Evolutionary conservation across 2,329 filamentous ascomycete species (phyloP).

Genomic region (Fusarium sp.): DNA sequence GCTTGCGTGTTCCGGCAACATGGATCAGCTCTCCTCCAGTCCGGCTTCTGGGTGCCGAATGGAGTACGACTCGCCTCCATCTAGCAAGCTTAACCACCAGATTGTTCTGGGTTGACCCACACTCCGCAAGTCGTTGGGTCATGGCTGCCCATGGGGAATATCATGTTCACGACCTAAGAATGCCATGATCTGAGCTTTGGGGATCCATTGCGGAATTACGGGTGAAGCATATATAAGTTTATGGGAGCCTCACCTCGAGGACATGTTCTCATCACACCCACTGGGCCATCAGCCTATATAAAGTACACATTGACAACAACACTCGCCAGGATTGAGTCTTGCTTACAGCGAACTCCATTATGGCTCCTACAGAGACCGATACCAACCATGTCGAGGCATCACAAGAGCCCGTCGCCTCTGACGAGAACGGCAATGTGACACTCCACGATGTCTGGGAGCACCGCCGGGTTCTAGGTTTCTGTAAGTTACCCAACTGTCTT

Average conservation of each 20-base stretch:
- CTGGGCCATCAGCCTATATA: neutral
- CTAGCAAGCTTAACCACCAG: neutral
- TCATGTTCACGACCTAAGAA: neutral
- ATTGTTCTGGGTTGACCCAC: neutral
- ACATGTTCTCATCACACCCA: neutral
- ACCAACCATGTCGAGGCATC: slow-evolving; percentile 22
- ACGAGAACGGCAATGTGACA: slow-evolving; percentile 8
- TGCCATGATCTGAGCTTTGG: neutral
- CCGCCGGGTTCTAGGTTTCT: slow-evolving; percentile 32
- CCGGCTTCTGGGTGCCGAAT: neutral
- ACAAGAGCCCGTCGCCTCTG: neutral
- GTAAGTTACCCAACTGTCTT: neutral
- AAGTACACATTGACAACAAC: neutral
- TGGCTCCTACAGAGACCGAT: slow-evolving; percentile 19
- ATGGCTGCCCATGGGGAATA: slow-evolving; percentile 1
- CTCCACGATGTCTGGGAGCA: slow-evolving; percentile 33
- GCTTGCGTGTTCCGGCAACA: neutral
- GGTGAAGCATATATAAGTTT: neutral
- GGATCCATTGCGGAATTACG: neutral
- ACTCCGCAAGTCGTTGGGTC: neutral
- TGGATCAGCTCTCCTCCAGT: neutral
- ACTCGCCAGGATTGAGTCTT: neutral
- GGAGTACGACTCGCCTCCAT: neutral
- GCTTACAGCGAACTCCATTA: neutral
- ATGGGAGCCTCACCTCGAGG: neutral